Base-by-base conservation (phyloP, 805 yeast genomes). In the Yamadazyma insecticola region DNA sequence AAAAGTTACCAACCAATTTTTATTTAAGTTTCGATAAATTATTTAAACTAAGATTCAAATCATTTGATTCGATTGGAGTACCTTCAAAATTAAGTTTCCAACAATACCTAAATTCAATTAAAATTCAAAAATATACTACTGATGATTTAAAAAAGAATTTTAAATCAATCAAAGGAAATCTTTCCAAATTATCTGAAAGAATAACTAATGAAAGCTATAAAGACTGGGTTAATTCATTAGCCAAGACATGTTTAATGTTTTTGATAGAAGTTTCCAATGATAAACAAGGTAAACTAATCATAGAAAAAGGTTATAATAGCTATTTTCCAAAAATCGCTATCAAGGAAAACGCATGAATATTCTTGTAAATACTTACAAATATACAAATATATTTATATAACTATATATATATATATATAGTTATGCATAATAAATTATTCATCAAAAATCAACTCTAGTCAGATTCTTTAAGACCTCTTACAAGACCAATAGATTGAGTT, bases 61-160 rank as follows among this genome's bases (percentile, higher is more conserved):
- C 37, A 14, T 41, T 41, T 20, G 41, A 41, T 19, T 38, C 43
- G 4, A 34, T 41, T 20, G 43, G 42, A n/a, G 37, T 38, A 6
- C 45, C 45, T 5, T 6, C 33, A 1, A 29, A 28, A 13, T 29
- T 39, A 5, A 34, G 28, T 3, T 38, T 27, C 18, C 18, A 22
- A 2, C 28, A 33, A 15, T 38, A 29, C 22, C 3, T 24, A n/a
- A 15, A 17, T 5, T 19, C 38, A 3, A 29, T 41, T n/a, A 17
- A 28, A 31, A 19, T 22, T 32, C 19, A 18, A 18, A 8, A 7
- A 29, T n/a, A 5, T 13, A 14, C 15, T n/a, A 4, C 9, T 12
- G 35, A 32, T 4, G 33, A 29, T 7, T 15, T 33, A 6, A 15
- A 22, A 6, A 16, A 21, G 8, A 26, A 16, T 4, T 35, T 41